Base-by-base conservation (phyloP, 2,329 filamentous ascomycete species). In the Aspergillus nomiae region DNA sequence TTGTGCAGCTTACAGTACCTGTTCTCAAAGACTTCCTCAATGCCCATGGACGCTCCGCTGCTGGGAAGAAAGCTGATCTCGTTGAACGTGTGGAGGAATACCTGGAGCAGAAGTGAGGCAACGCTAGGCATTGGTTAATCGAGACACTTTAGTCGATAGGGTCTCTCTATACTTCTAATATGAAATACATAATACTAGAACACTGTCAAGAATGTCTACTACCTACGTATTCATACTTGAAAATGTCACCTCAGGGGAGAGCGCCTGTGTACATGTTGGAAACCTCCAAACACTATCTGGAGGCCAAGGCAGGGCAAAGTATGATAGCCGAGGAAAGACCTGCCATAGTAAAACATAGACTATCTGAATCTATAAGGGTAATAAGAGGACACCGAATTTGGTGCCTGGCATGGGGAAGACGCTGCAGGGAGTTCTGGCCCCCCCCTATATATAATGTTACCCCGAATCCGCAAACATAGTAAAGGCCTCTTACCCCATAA, bases 51-150 rank as follows among this genome's bases (percentile, higher is more conserved):
- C 72, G 84, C 19, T 71, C 77, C 32, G 69, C 72, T 11, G 70
- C 75, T 26, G 82, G 83, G 2, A 84, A 83, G 68, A 85, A 85
- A 65, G 80, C 77, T 7, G 83, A 84, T 62, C 73, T 85, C 36
- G 73, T 85, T n/a, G 82, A 84, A 45, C 74, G 78, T 43, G 77
- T 85, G 36, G 82, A 85, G 64, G 77, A 78, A 60, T 79, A 75
- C 64, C 81, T 84, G 59, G 82, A 84, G 66, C 69, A 71, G 54
- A 83, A 82, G 63, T 78, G 60, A 71, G 24, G 16, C 30, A 14
- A 16, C 19, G 14, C 3, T n/a, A 34, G 9, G 28, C 21, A 51
- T 30, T 4, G 14, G 30, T 32, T 32, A 51, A 16, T 3, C 2
- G 9, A 12, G 8, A n/a, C 21, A 7, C 3, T 32, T 11, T 14